These are phyloP conservation scores for Dactylellina haptotyla DNA, from an alignment of 2,329 filamentous ascomycete species.

Conservation along the genomic window DNA sequence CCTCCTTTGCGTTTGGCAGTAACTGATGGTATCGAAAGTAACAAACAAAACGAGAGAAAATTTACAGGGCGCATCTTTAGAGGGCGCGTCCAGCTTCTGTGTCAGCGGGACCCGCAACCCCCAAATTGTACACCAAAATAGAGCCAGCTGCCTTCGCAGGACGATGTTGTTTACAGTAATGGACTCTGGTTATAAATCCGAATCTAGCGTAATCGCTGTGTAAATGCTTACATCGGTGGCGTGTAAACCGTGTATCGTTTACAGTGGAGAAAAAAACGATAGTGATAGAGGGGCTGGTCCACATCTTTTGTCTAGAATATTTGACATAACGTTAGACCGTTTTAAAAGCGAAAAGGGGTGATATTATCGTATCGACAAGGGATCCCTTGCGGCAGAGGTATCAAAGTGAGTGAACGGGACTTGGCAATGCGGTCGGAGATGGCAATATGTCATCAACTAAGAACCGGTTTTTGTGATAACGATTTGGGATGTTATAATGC, in stretches of 20 bases:
- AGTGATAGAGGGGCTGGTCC: not conserved
- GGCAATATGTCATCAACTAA: too few relatives aligned
- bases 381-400: conserved; percentile 9
- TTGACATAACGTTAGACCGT: conserved; percentile 22
- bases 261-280: not conserved
- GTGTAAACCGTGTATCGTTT: not conserved
- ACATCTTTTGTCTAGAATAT: not conserved
- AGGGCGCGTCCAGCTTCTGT: too few relatives aligned
- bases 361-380: conserved; percentile 6
- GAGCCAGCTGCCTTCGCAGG: too few relatives aligned
- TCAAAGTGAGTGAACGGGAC: not conserved
- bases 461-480: too few relatives aligned
- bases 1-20: not conserved
- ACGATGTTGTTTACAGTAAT: too few relatives aligned
- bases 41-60: not conserved
- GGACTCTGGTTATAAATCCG: too few relatives aligned
- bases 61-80: not conserved
- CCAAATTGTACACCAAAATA: too few relatives aligned
- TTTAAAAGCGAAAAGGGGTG: conserved; percentile 3
- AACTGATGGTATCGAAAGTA: not conserved
- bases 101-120: too few relatives aligned
- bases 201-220: too few relatives aligned
- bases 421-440: too few relatives aligned
- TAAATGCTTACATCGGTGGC: too few relatives aligned
- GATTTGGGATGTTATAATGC: too few relatives aligned